phyloP scores from a whole-genome alignment of 495 filamentous ascomycete genomes.

The Pyronema omphalodes region DNA sequence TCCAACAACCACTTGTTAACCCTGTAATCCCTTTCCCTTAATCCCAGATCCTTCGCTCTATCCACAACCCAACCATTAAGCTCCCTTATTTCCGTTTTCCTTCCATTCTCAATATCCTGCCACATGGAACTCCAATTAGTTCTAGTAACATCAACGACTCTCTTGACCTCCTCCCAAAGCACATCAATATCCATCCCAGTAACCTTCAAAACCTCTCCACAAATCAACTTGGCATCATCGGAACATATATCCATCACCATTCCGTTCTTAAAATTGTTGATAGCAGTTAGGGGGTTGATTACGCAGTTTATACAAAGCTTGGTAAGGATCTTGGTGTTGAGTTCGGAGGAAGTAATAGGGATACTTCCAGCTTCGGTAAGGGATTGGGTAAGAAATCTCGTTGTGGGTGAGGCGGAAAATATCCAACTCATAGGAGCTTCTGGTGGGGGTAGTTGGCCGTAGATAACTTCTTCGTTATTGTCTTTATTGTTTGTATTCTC shows the following conservation, averaged over 20 bases:
- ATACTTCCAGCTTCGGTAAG: too few relatives aligned
- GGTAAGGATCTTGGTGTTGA: slow-evolving; percentile 40
- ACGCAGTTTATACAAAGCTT: slow-evolving; percentile 64
- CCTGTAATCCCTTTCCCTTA: slow-evolving; percentile 31
- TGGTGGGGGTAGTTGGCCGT: too few relatives aligned
- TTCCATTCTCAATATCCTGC: slow-evolving; percentile 47
- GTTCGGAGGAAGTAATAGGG: too few relatives aligned
- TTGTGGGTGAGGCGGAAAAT: too few relatives aligned
- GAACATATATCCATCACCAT: slow-evolving; percentile 40
- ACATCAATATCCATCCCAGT: slow-evolving; percentile 39
- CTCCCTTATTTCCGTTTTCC: slow-evolving; percentile 58
- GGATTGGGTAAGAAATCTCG: too few relatives aligned
- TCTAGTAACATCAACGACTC: slow-evolving; percentile 41
- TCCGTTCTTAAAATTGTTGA: slow-evolving; percentile 58
- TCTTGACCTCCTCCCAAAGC: slow-evolving; percentile 36
- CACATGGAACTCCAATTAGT: slow-evolving; percentile 64
- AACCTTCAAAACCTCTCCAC: slow-evolving; percentile 48
- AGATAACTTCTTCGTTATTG: too few relatives aligned
- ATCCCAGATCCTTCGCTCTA: slow-evolving; percentile 45
- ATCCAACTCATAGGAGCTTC: too few relatives aligned
- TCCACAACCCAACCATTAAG: slow-evolving; percentile 70
- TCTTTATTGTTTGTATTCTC: too few relatives aligned
- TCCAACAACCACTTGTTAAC: slow-evolving; percentile 52
- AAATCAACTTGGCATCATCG: slow-evolving; percentile 36
- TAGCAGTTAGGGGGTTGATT: slow-evolving; percentile 63